Conservation (phyloP, 2,329 filamentous ascomycete genomes). For the Scedosporium aurantiacum region DNA sequence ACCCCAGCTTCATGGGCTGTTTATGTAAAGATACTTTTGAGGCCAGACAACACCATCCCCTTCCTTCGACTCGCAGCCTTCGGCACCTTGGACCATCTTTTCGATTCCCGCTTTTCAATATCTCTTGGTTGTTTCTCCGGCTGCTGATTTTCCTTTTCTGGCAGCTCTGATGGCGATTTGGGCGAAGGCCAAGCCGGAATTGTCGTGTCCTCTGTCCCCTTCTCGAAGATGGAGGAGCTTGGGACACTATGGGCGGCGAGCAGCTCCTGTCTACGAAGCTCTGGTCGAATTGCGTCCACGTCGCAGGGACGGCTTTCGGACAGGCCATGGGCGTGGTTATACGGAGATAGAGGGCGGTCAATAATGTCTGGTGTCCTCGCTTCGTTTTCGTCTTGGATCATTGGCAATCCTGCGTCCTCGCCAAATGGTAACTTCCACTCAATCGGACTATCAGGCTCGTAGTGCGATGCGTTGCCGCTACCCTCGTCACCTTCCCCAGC, state of each 20-base stretch:
- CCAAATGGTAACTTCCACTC: slow-evolving; percentile 1
- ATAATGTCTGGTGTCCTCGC: slow-evolving; percentile 7
- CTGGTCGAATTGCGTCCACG: neutral
- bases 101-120: neutral
- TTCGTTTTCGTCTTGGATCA: slow-evolving; percentile 16
- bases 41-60: neutral
- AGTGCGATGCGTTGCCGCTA: slow-evolving; percentile 5
- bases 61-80: neutral
- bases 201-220: neutral
- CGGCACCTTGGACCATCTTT: neutral
- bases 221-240: neutral
- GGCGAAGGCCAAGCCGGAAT: neutral
- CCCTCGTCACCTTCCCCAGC: slow-evolving; percentile 15
- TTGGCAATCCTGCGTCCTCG: slow-evolving; percentile 12
- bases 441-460: neutral
- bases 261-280: too few relatives aligned
- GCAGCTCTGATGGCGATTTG: neutral
- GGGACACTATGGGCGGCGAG: neutral
- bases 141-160: slow-evolving; percentile 1
- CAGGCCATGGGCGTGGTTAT: neutral
- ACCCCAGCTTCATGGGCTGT: too few relatives aligned
- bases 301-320: neutral
- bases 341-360: neutral
- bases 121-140: neutral
- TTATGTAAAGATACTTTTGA: slow-evolving; percentile 1